Percentiles rank a stretch among this genome's conserved stretches.
phyloP scores from a whole-genome alignment of 2,329 filamentous ascomycete genomes.

The Pleurostoma richardsiae region DNA sequence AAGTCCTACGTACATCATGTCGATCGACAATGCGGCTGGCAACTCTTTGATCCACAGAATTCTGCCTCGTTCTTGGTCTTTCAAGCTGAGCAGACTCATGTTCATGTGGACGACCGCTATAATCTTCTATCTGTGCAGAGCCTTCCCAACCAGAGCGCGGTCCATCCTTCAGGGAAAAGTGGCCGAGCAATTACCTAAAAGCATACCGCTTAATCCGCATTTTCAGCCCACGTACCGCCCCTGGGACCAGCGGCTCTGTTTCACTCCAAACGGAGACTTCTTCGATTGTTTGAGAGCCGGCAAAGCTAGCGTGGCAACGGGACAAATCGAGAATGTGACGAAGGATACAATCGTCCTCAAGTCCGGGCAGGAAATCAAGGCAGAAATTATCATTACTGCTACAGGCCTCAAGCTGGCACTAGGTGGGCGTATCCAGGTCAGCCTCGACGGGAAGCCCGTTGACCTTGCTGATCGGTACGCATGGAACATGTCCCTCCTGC shows the following conservation, averaged over 20 bases:
- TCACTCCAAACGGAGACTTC: conserved; percentile 42
- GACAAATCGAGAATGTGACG: conserved; percentile 38
- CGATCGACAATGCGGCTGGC: conserved; percentile 22
- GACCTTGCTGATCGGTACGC: conserved; percentile 38
- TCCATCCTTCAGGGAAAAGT: conserved; percentile 29
- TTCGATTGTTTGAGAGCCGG: conserved; percentile 31
- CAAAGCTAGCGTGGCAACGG: conserved; percentile 37
- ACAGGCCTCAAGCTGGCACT: conserved; percentile 56
- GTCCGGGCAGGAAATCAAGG: conserved; percentile 37
- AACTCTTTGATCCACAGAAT: conserved; percentile 15
- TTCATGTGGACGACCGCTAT: conserved; percentile 37
- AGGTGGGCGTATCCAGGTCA: conserved; percentile 44
- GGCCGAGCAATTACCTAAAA: conserved; percentile 1
- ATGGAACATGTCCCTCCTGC: conserved; percentile 58
- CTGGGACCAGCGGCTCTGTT: conserved; percentile 66
- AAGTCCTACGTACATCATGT: conserved; percentile 58
- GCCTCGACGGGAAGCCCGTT: conserved; percentile 43
- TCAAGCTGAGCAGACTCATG: conserved; percentile 38
- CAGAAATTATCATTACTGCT: conserved; percentile 61
- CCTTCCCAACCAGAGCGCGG: conserved; percentile 39
- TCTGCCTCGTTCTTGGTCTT: conserved; percentile 36
- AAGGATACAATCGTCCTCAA: conserved; percentile 35
- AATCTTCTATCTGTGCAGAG: conserved; percentile 39
- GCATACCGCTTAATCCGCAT: conserved; percentile 45
- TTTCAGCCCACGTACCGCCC: conserved; percentile 51